A percentile compares a stretch with the other conserved stretches of the same genome.
These are phyloP conservation scores for Fusarium albidum DNA, from an alignment of 2,329 filamentous ascomycete genomes.

Conservation along the genomic window DNA sequence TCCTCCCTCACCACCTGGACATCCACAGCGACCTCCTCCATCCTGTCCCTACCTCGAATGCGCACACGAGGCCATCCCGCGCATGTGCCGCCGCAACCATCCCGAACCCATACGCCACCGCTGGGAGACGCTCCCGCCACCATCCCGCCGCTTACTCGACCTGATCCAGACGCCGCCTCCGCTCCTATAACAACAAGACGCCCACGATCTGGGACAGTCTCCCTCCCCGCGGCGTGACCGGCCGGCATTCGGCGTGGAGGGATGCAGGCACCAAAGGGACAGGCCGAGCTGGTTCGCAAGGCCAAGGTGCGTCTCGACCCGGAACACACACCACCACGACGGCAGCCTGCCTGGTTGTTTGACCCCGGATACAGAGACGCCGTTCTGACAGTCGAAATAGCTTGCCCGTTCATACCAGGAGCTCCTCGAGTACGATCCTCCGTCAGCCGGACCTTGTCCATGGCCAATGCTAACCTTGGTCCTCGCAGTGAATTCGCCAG, in stretches of 20 bases:
- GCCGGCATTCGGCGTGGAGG: constrained; percentile 45
- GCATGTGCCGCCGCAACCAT: constrained; percentile 31
- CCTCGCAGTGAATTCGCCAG: constrained; percentile 88
- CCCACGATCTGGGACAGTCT: constrained; percentile 12
- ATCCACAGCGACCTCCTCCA: too few species aligned
- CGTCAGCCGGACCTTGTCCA: not conserved
- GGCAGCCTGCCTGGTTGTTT: not conserved
- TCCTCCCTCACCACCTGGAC: not conserved
- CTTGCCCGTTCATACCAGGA: constrained; percentile 97
- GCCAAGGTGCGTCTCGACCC: constrained; percentile 60
- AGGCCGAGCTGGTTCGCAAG: constrained; percentile 68
- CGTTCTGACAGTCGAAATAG: constrained; percentile 53
- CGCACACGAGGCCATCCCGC: constrained; percentile 23
- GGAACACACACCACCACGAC: not conserved
- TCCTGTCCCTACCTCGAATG: constrained; percentile 10
- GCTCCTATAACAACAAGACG: constrained; percentile 2
- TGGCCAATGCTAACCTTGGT: constrained; percentile 21
- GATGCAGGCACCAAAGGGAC: constrained; percentile 64
- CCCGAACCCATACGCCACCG: constrained; percentile 32
- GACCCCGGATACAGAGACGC: not conserved
- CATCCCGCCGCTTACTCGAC: constrained; percentile 16
- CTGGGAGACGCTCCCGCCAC: constrained; percentile 28
- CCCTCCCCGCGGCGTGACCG: constrained; percentile 34
- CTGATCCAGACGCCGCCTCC: constrained; percentile 3
- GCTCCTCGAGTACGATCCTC: constrained; percentile 81